Evolutionary conservation across 768 basidiomycete species (phyloP).

Genomic region (Termitomyces sp.): DNA sequence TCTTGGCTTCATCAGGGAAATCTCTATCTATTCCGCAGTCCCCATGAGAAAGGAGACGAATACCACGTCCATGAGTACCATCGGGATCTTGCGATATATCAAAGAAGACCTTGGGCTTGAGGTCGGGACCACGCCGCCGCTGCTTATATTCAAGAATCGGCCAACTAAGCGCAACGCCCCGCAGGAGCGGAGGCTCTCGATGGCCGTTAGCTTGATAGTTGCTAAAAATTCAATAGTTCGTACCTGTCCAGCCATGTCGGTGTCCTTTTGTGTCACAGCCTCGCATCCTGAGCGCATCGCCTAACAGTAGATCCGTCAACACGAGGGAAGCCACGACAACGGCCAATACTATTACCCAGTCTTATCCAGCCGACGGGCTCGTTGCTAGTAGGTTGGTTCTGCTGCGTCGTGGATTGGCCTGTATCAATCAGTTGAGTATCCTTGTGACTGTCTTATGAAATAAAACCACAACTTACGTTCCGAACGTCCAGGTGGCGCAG

Average conservation of each 20-base stretch:
- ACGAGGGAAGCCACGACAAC: neutral
- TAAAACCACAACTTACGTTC: neutral
- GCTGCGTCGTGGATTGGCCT: neutral
- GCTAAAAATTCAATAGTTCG: neutral
- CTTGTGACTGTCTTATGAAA: neutral
- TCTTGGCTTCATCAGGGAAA: constrained; percentile 31
- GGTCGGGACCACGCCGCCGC: neutral
- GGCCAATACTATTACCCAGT: neutral
- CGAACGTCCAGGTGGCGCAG: neutral
- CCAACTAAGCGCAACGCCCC: constrained; percentile 11
- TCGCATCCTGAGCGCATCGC: neutral
- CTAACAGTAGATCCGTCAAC: neutral
- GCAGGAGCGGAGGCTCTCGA: constrained; percentile 8
- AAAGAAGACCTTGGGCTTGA: constrained; percentile 7
- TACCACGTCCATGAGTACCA: neutral
- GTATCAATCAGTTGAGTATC: neutral
- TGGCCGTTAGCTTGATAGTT: neutral
- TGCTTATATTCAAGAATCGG: constrained; percentile 7
- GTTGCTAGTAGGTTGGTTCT: neutral
- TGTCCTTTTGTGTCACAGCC: neutral
- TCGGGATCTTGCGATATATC: constrained; percentile 6
- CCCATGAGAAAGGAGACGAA: neutral
- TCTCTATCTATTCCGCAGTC: neutral
- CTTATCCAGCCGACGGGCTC: neutral
- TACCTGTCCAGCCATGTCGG: neutral